phyloP scores from a whole-genome alignment of 1,284 basidiomycete species.

The Hemileia vastatrix region DNA sequence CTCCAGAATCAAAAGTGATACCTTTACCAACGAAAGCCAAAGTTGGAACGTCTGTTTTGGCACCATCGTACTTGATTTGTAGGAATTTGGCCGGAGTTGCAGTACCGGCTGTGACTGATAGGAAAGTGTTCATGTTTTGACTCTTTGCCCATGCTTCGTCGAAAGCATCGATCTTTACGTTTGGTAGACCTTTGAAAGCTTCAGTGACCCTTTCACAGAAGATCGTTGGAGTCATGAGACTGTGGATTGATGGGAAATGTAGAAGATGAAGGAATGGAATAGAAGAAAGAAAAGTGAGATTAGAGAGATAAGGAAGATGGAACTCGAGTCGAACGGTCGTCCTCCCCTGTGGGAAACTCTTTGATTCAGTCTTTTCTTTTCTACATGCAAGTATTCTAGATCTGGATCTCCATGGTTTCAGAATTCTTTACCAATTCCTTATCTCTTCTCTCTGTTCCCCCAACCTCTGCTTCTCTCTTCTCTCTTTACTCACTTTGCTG shows the following conservation, averaged over 20 bases:
- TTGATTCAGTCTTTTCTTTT: constrained; percentile 3
- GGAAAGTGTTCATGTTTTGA: constrained; percentile 77
- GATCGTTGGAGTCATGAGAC: constrained; percentile 47
- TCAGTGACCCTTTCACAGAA: constrained; percentile 63
- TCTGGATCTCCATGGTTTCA: too few relatives aligned
- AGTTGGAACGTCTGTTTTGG: constrained; percentile 52
- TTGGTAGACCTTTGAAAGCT: constrained; percentile 58
- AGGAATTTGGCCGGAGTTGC: constrained; percentile 76
- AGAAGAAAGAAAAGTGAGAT: constrained; percentile 38
- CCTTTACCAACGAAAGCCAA: constrained; percentile 76
- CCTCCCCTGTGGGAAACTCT: constrained; percentile 43
- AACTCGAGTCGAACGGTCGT: constrained; percentile 73
- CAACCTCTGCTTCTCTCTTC: too few relatives aligned
- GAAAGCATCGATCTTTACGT: constrained; percentile 60
- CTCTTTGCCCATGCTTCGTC: constrained; percentile 73
- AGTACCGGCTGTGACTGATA: constrained; percentile 73
- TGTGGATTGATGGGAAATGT: neutral
- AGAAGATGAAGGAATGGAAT: neutral
- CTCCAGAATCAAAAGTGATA: constrained; percentile 77
- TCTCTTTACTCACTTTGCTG: too few relatives aligned
- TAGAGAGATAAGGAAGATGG: constrained; percentile 69
- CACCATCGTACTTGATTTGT: constrained; percentile 77
- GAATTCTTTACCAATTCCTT: too few relatives aligned
- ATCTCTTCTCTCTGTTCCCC: too few relatives aligned
- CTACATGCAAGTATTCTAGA: constrained; percentile 7